Evolutionary conservation across 805 yeast genomes (phyloP).

Genomic region (Saturnispora hagleri): DNA sequence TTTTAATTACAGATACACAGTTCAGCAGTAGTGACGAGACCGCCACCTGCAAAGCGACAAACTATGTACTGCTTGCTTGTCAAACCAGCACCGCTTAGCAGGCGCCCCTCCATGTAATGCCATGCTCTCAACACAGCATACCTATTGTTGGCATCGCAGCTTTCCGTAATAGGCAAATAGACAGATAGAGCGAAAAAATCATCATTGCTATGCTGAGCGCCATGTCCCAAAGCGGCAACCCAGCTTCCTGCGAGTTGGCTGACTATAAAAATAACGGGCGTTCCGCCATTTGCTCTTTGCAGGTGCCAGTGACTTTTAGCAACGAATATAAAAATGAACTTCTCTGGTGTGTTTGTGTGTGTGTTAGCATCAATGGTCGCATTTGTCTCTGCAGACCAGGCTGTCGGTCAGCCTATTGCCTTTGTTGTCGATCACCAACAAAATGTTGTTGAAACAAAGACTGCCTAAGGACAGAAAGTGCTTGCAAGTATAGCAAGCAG

Average conservation of each 20-base stretch:
- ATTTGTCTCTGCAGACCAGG: slow-evolving; percentile 8
- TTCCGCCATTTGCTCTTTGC: neutral
- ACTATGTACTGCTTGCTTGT: no score
- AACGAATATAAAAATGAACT: slow-evolving; percentile 4
- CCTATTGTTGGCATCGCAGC: no score
- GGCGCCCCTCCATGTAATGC: no score
- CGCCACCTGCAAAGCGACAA: no score
- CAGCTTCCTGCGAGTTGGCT: neutral
- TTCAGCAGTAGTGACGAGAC: no score
- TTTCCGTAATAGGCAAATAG: neutral
- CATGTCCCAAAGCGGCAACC: neutral
- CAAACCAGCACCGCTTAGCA: no score
- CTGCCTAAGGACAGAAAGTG: neutral
- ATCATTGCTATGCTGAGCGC: neutral
- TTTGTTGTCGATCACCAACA: slow-evolving; percentile 14
- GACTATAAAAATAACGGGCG: neutral
- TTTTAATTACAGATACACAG: no score
- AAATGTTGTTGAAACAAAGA: slow-evolving; percentile 15
- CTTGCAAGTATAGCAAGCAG: neutral
- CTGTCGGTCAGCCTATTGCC: slow-evolving; percentile 12
- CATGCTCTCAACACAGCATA: no score
- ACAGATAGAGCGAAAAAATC: neutral
- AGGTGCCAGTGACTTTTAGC: neutral
- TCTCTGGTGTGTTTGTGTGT: neutral
- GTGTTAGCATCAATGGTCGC: slow-evolving; percentile 10